phyloP scores from a whole-genome alignment of 371 early-diverging fungal species.

The Mucor mucedo region DNA sequence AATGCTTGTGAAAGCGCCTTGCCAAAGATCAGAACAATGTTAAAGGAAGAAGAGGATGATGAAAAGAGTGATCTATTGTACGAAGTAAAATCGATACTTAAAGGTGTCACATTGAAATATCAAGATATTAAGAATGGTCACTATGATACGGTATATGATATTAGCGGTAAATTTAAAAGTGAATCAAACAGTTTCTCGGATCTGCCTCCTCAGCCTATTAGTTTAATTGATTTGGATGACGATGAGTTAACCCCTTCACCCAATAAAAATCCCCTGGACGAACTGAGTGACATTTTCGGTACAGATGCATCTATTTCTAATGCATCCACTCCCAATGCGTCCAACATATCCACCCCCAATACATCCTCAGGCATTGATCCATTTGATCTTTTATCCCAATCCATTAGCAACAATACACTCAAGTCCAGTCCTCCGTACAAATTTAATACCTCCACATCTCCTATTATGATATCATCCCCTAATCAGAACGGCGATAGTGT shows the following conservation, averaged over 20 bases:
- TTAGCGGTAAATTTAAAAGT: slow-evolving; percentile 26
- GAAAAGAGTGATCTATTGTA: slow-evolving; percentile 67
- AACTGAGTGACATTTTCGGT: slow-evolving; percentile 34
- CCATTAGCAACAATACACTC: background rate
- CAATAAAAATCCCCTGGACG: slow-evolving; percentile 23
- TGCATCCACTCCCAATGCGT: background rate
- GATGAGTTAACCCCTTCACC: slow-evolving; percentile 4
- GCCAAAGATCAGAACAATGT: slow-evolving; percentile 73
- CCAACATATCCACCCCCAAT: too few species aligned
- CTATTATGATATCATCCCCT: background rate
- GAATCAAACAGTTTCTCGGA: slow-evolving; percentile 11
- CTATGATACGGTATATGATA: slow-evolving; percentile 50
- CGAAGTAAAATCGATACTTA: slow-evolving; percentile 85
- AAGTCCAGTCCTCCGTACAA: background rate
- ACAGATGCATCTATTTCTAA: slow-evolving; percentile 8
- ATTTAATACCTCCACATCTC: slow-evolving; percentile 1
- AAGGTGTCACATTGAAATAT: slow-evolving; percentile 79
- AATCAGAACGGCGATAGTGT: background rate
- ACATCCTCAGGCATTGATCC: slow-evolving; percentile 15
- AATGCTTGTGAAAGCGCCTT: slow-evolving; percentile 62
- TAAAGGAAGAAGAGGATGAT: slow-evolving; percentile 44
- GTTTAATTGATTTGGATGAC: slow-evolving; percentile 74
- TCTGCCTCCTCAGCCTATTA: slow-evolving; percentile 32
- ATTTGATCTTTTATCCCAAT: slow-evolving; percentile 24
- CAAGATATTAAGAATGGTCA: slow-evolving; percentile 69